Percentiles rank a stretch among this genome's conserved stretches.
Evolutionary conservation across 176 grass and related monocot genomes (phyloP).

Genomic region (Zoysia japonica): DNA sequence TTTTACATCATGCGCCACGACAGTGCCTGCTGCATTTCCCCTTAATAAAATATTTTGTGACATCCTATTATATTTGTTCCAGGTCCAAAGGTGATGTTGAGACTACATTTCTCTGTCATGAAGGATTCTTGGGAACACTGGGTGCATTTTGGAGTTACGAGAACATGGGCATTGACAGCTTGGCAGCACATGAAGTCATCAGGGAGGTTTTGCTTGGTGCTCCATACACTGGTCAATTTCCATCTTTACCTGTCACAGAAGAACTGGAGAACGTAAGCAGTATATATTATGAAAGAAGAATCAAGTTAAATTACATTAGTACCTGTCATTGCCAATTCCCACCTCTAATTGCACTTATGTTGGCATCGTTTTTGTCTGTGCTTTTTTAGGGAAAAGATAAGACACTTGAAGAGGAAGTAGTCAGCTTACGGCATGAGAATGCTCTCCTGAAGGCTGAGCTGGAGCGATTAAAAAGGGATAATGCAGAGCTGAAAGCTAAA

Average conservation of each 20-base stretch:
- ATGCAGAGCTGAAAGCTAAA: conserved; percentile 54
- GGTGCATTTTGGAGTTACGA: conserved; percentile 99
- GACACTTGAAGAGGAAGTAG: conserved; percentile 45
- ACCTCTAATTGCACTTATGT: not conserved
- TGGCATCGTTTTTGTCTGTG: not conserved
- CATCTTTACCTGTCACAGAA: conserved; percentile 50
- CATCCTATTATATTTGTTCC: conserved; percentile 17
- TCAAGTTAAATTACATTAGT: conserved; percentile 9
- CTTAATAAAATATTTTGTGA: not conserved
- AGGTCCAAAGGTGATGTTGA: conserved; percentile 99
- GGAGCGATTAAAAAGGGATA: conserved; percentile 67
- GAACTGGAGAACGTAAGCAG: conserved; percentile 52
- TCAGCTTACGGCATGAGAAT: conserved; percentile 60
- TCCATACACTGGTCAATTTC: conserved; percentile 79
- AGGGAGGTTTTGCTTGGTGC: conserved; percentile 94
- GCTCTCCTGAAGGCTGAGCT: conserved; percentile 56
- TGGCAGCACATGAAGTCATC: conserved; percentile 85
- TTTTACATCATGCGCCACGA: not conserved
- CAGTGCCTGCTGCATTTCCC: not conserved
- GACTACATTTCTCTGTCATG: conserved; percentile 93
- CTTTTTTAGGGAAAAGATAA: conserved; percentile 46
- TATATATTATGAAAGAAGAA: conserved; percentile 5
- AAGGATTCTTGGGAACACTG: conserved; percentile 92
- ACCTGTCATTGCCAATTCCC: not conserved
- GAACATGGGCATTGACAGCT: conserved; percentile 95